Evolutionary conservation across 2,329 filamentous ascomycete genomes (phyloP).

Genomic region (Macrophomina phaseolina): DNA sequence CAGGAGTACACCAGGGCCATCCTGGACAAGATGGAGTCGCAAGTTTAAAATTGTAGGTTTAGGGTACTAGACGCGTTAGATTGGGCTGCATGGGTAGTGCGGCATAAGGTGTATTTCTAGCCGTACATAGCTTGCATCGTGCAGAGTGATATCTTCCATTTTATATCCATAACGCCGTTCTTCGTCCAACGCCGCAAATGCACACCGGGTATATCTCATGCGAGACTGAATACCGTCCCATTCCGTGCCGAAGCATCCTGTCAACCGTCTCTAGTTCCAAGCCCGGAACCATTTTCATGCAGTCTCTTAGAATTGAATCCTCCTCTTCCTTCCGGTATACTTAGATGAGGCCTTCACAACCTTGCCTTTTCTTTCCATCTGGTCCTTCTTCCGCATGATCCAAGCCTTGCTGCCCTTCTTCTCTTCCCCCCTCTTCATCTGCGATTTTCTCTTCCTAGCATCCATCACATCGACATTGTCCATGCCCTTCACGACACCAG

Average conservation of each 20-base stretch:
- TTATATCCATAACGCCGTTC: conserved; percentile 37
- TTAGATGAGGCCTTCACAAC: conserved; percentile 90
- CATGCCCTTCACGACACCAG: conserved; percentile 86
- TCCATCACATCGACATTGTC: conserved; percentile 78
- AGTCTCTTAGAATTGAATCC: conserved; percentile 69
- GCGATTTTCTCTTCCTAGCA: conserved; percentile 56
- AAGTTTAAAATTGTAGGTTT: conserved; percentile 34
- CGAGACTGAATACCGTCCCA: background rate
- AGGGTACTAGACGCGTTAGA: conserved; percentile 23
- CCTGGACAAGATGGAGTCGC: conserved; percentile 87
- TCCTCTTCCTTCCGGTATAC: conserved; percentile 90
- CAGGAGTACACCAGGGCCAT: conserved; percentile 95
- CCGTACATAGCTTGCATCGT: conserved; percentile 49
- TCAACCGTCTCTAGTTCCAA: background rate
- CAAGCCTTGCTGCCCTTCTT: conserved; percentile 85
- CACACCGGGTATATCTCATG: conserved; percentile 25
- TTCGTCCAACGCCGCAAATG: conserved; percentile 31
- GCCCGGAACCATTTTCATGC: background rate
- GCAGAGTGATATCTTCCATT: conserved; percentile 31
- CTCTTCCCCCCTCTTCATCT: conserved; percentile 60
- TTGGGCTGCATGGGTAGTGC: conserved; percentile 21
- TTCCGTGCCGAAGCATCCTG: background rate
- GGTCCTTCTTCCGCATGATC: conserved; percentile 86
- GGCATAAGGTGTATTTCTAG: conserved; percentile 48
- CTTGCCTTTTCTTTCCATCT: conserved; percentile 94